A percentile compares a stretch with the other conserved stretches of the same genome.
Conservation (phyloP, 495 filamentous ascomycete species). For the Talaromyces proteolyticus region DNA sequence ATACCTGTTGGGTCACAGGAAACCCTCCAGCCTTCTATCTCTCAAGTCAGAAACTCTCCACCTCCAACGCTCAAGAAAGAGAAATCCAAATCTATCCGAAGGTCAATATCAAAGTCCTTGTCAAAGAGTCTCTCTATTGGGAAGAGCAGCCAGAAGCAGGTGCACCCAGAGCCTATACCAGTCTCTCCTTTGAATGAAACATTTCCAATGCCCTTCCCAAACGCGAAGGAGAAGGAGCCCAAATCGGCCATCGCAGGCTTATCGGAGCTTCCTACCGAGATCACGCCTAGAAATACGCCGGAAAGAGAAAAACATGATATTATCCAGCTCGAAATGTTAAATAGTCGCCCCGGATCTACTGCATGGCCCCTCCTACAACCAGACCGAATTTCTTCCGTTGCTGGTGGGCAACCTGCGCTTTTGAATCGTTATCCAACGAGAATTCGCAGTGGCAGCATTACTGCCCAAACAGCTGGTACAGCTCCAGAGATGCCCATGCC, state of each 20-base stretch:
- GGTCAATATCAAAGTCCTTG: slow-evolving; percentile 6
- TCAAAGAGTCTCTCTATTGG: slow-evolving; percentile 5
- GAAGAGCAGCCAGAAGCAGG: background rate
- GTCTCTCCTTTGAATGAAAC: background rate
- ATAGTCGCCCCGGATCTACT: slow-evolving; percentile 27
- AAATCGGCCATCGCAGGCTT: slow-evolving; percentile 35
- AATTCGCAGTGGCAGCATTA: slow-evolving; percentile 32
- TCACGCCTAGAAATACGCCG: slow-evolving; percentile 35
- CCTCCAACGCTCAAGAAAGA: slow-evolving; percentile 3
- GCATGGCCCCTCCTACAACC: slow-evolving; percentile 20
- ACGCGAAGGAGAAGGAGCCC: slow-evolving; percentile 25
- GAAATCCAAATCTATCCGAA: slow-evolving; percentile 5
- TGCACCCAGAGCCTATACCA: background rate
- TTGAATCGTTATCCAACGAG: slow-evolving; percentile 20
- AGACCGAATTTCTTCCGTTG: slow-evolving; percentile 13
- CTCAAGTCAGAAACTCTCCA: background rate
- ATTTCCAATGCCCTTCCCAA: slow-evolving; percentile 1
- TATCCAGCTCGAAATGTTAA: slow-evolving; percentile 8
- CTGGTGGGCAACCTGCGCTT: slow-evolving; percentile 13
- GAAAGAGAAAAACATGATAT: slow-evolving; percentile 26
- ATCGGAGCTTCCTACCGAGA: slow-evolving; percentile 34
- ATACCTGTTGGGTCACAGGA: slow-evolving; percentile 3
- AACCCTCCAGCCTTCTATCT: background rate
- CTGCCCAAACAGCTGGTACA: slow-evolving; percentile 32
- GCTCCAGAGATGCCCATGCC: slow-evolving; percentile 37